Base-by-base conservation (phyloP, 2,329 filamentous ascomycete genomes). In the Arthrobotrys entomopaga region DNA sequence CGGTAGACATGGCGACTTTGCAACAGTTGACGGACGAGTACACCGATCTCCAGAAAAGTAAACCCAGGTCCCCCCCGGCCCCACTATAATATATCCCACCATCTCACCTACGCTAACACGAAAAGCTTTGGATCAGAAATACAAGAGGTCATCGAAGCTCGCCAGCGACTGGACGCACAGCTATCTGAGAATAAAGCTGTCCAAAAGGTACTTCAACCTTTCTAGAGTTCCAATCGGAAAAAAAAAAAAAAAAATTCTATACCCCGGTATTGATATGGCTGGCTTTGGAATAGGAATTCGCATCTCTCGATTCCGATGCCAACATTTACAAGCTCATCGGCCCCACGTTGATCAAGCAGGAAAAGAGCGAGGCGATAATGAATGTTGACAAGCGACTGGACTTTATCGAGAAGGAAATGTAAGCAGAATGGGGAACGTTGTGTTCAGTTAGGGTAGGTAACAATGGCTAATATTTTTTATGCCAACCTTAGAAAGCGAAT, bases 311-410 rank as follows among this genome's bases (percentile, higher is more conserved):
- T 78, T 90, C 93, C 42, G 90, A 90, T 78, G 91, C 96, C 79
- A 92, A 89, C 77, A 96, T 99, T 82, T 99, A 96, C 87, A 99
- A 98, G 83, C 88, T 97, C 48, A 89, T 97, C 53, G 95, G 95
- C 0, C 95, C 95, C 0, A 91, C 98, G 5, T 84, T 99, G 42
- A 82, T 99, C 79, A 97, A 98, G 85, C 95, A 99, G 82, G 95
- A 98, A 69, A 93, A 91, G 82, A 84, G 88, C 1, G 95, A 99
- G 81, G 95, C 95, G 0, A 89, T 93, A 77, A 90, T 91, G 85
- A 93, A 93, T 0, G 95, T 99, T 16, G 92, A 96, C 78, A 92
- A 92, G 19, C 88, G 95, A 22, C 82, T 99, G 58, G 93, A 97
- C 77, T 98, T 94, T 80, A 99, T 99, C 77, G 87, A 89, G 77